Evolutionary conservation across 306 rosid species (phyloP).

Genomic region (Cicer chorassanicum): DNA sequence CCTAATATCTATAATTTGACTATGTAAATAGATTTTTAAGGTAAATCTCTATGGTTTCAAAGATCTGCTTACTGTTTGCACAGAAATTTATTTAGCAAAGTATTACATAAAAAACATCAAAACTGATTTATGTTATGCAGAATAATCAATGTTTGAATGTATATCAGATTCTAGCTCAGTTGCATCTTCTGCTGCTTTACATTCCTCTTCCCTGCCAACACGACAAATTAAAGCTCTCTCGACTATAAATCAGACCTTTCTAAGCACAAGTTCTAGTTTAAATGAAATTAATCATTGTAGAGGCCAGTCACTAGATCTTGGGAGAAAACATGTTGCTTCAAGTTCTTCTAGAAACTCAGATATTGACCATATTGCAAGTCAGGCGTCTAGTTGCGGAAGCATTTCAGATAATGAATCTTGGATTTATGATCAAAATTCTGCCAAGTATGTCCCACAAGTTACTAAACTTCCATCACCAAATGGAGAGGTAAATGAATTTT

Average conservation of each 20-base stretch:
- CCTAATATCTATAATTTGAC: background rate
- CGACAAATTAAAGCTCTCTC: slow-evolving; percentile 82
- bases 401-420: slow-evolving; percentile 56
- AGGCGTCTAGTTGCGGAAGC: slow-evolving; percentile 59
- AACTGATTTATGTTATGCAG: background rate
- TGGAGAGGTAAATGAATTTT: slow-evolving; percentile 61
- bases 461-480: slow-evolving; percentile 50
- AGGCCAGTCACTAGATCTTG: slow-evolving; percentile 61
- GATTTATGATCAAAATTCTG: slow-evolving; percentile 55
- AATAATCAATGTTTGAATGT: slow-evolving; percentile 30
- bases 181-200: slow-evolving; percentile 52
- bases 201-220: slow-evolving; percentile 60
- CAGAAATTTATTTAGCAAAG: slow-evolving; percentile 30
- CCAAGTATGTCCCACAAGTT: slow-evolving; percentile 40
- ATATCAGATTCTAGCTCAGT: slow-evolving; percentile 62
- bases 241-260: slow-evolving; percentile 60
- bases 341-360: slow-evolving; percentile 56
- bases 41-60: background rate
- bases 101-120: slow-evolving; percentile 16
- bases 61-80: background rate
- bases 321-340: slow-evolving; percentile 47
- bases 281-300: slow-evolving; percentile 52
- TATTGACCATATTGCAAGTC: slow-evolving; percentile 48
- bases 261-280: slow-evolving; percentile 46
- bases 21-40: too few relatives aligned